phyloP scores from a whole-genome alignment of 176 grass and related monocot genomes.

The Musa acuminata region DNA sequence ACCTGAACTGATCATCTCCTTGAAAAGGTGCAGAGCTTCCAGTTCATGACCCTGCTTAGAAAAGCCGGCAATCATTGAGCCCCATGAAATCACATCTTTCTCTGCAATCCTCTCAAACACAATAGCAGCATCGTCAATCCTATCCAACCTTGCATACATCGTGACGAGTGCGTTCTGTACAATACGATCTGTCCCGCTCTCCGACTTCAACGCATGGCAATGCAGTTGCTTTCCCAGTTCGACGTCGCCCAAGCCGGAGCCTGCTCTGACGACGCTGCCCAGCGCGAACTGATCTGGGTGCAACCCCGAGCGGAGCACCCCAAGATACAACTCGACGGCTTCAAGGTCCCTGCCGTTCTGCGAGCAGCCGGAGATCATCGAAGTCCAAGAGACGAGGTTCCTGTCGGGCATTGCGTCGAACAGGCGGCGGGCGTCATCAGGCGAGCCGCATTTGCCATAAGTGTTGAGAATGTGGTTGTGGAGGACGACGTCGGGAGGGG shows the following conservation, averaged over 20 bases:
- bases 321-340: constrained; percentile 15
- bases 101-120: constrained; percentile 19
- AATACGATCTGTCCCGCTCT: neutral
- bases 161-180: constrained; percentile 20
- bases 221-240: constrained; percentile 18
- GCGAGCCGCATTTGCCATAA: constrained; percentile 18
- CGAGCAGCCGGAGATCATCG: constrained; percentile 15
- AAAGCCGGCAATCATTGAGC: constrained; percentile 17
- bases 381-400: constrained; percentile 23
- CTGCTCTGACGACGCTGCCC: constrained; percentile 13
- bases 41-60: constrained; percentile 18
- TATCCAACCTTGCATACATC: constrained; percentile 16
- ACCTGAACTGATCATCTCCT: constrained; percentile 3
- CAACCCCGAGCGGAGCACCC: constrained; percentile 10
- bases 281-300: constrained; percentile 10
- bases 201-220: constrained; percentile 13
- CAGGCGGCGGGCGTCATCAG: constrained; percentile 19
- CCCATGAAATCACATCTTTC: constrained; percentile 25
- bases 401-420: constrained; percentile 22
- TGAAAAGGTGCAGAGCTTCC: constrained; percentile 13
- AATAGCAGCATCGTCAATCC: constrained; percentile 3
- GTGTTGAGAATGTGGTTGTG: constrained; percentile 21
- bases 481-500: constrained; percentile 5
- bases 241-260: constrained; percentile 7
- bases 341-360: constrained; percentile 3